Conservation (phyloP, 139 green algal genomes). For the Chloropicon primus region DNA sequence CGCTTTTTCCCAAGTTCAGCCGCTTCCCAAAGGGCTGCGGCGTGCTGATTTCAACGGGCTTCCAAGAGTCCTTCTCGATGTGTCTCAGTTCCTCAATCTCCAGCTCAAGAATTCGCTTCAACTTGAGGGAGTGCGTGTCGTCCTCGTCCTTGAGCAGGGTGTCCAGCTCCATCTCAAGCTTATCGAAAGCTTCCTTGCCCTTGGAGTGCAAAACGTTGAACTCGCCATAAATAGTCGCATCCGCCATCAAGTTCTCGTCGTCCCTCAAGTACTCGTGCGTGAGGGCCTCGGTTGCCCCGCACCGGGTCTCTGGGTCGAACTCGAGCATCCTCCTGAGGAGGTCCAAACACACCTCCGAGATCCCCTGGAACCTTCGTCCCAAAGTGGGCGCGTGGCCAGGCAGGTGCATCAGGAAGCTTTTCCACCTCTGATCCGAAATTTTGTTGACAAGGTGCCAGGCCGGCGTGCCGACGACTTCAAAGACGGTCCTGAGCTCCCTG, state of each 20-base stretch:
- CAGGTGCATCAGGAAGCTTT: constrained; percentile 50
- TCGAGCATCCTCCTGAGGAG: constrained; percentile 66
- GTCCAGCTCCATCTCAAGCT: neutral
- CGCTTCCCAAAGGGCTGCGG: neutral
- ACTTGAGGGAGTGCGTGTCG: neutral
- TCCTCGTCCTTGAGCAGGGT: neutral
- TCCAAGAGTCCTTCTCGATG: neutral
- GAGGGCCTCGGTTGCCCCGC: constrained; percentile 51
- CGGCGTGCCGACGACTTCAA: constrained; percentile 77
- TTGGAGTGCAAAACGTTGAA: neutral
- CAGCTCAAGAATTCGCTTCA: neutral
- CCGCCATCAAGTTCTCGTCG: neutral
- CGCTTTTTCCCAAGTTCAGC: neutral
- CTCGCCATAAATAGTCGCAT: neutral
- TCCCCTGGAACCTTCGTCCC: constrained; percentile 19
- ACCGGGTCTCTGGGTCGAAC: constrained; percentile 63
- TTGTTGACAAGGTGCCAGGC: constrained; percentile 57
- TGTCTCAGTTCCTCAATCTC: neutral
- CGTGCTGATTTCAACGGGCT: neutral
- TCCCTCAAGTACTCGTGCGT: constrained; percentile 63
- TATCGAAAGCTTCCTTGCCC: neutral
- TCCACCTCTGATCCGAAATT: constrained; percentile 48
- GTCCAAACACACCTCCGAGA: constrained; percentile 62
- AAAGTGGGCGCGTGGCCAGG: constrained; percentile 39
- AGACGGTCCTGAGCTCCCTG: constrained; percentile 64